Conservation (phyloP, 768 basidiomycete species). For the Suillus luteus region DNA sequence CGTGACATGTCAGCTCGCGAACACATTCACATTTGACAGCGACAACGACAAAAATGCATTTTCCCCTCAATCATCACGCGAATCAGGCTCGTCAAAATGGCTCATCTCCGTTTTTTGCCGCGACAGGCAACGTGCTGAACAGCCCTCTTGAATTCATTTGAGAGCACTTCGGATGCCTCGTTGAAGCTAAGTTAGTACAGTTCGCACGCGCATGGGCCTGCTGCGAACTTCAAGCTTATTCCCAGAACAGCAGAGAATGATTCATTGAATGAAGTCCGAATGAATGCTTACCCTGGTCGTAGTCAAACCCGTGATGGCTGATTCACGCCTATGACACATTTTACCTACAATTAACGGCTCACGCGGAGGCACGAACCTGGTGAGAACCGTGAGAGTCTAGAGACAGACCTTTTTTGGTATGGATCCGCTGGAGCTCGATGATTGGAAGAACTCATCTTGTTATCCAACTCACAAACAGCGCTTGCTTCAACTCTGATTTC, state of each 20-base stretch:
- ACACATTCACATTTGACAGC: background rate
- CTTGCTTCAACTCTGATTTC: background rate
- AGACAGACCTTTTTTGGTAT: background rate
- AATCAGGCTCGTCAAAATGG: background rate
- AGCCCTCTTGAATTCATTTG: conserved; percentile 3
- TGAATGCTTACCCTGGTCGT: background rate
- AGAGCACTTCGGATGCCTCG: background rate
- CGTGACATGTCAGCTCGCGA: background rate
- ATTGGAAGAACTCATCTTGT: background rate
- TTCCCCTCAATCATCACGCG: background rate
- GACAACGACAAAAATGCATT: background rate
- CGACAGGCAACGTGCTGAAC: background rate
- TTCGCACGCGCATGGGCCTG: background rate
- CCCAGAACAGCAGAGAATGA: background rate
- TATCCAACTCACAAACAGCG: background rate
- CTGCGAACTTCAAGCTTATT: background rate
- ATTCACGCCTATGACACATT: background rate
- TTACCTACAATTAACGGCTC: background rate
- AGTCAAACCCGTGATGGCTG: background rate
- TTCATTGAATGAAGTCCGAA: background rate
- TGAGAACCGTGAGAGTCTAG: background rate
- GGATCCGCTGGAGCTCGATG: background rate
- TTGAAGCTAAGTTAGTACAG: background rate
- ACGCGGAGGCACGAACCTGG: background rate
- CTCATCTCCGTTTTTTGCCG: background rate